Evolutionary conservation across 2,329 filamentous ascomycete species (phyloP), one percentile per base, ranked within the genome.

Genomic region (Penicillium expansum): DNA sequence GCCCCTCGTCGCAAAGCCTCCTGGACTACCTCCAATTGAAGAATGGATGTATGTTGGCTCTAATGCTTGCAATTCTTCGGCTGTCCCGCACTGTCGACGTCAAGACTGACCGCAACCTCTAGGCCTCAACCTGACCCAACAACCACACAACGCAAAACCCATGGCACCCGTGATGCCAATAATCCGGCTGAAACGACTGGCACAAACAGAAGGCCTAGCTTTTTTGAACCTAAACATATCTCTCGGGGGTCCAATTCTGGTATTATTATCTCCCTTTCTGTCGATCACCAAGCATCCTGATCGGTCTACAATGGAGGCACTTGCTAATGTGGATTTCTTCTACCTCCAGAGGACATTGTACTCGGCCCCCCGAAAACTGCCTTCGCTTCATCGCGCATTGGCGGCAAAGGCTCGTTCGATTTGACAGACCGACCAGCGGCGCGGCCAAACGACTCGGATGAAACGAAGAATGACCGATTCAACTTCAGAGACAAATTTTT

Each of bases 31-130:
- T 63, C 89, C 91, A 27, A 84, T 88, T 62, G 91, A 96, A 78
- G 91, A 96, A 80, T 97, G 92, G 92, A 96, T 97, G 91, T 96
- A 81, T 71, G 84, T 60, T 29, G 56, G 4, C 22, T n/a, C 62
- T 53, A 60, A 39, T 24, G 14, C 16, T 52, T 22, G 41, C 33
- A 48, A 35, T 52, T 55, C 64, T 55, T 38, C 27, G 27, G 47
- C 38, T 33, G 43, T 47, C 60, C 54, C 55, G 20, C 47, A 52
- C 51, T 48, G 35, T 48, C 52, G 48, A 27, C 20, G 13, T 56
- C 47, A 57, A 63, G 54, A 59, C 68, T 69, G 53, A 71, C 57
- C 51, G 52, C 48, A 48, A 53, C 55, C 45, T 65, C 37, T 58
- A 77, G 77, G 56, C 75, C 77, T 59, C 67, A 76, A 56, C 73